Conservation (phyloP, 441 rosid genomes). For the Dalechampia spathulata region DNA sequence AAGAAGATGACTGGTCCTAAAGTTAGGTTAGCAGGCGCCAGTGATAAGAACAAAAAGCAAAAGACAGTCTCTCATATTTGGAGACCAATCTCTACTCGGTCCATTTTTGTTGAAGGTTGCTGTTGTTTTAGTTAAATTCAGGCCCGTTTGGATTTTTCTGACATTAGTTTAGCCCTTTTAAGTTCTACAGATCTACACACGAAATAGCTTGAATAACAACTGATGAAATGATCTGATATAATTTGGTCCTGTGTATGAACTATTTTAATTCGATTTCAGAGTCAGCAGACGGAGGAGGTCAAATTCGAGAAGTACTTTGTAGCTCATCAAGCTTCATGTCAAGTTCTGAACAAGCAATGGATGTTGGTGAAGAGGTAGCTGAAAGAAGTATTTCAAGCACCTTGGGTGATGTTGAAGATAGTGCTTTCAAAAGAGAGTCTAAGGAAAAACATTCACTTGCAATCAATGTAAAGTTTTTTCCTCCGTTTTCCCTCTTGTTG, state of each 20-base stretch:
- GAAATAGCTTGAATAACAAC: too few relatives aligned
- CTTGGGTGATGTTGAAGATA: constrained; percentile 9
- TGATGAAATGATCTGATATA: too few relatives aligned
- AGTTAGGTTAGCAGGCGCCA: constrained; percentile 16
- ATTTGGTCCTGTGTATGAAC: too few relatives aligned
- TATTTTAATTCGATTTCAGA: too few relatives aligned
- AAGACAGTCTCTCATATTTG: constrained; percentile 33
- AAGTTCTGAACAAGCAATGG: constrained; percentile 19
- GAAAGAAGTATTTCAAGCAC: constrained; percentile 15
- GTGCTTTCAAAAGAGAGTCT: constrained; percentile 16
- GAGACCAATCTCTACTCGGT: constrained; percentile 50
- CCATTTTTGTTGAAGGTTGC: constrained; percentile 38
- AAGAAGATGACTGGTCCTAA: constrained; percentile 27
- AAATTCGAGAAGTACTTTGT: constrained; percentile 15
- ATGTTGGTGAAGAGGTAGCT: constrained; percentile 3
- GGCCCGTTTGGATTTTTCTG: neutral
- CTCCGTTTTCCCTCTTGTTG: neutral
- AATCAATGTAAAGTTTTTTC: constrained; percentile 36
- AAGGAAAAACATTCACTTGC: constrained; percentile 48
- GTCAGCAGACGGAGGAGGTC: too few relatives aligned
- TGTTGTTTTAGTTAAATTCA: neutral
- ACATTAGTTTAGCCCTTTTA: neutral
- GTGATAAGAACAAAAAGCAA: constrained; percentile 29
- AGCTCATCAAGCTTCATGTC: constrained; percentile 28
- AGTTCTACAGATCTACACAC: too few relatives aligned